A percentile compares a stretch with the other conserved stretches of the same genome.
phyloP scores from a whole-genome alignment of 169 alveolate species.

The Eimeria maxima region DNA sequence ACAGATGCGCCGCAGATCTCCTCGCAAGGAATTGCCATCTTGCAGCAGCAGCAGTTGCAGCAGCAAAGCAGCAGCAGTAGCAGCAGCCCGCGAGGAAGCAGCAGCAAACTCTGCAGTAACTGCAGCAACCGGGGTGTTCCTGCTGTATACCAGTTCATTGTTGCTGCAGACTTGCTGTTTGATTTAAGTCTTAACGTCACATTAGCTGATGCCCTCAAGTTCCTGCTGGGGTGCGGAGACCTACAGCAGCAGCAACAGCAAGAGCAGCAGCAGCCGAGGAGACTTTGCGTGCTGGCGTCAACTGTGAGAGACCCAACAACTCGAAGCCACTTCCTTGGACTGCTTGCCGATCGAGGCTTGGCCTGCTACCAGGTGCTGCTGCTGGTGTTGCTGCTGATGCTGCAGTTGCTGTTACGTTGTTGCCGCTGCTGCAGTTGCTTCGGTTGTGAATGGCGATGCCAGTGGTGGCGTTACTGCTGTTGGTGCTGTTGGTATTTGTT shows the following conservation, averaged over 20 bases:
- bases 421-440: not conserved
- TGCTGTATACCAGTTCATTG: conserved; percentile 4
- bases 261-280: not conserved
- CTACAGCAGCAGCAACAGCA: not conserved
- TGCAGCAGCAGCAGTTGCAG: not conserved
- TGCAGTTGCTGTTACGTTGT: no score
- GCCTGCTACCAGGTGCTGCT: conserved; percentile 21
- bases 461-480: not conserved
- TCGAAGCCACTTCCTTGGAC: conserved; percentile 17
- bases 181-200: not conserved
- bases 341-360: not conserved
- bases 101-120: no score
- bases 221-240: not conserved
- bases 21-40: not conserved
- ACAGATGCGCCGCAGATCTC: not conserved
- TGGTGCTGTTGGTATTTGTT: not conserved
- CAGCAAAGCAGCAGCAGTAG: not conserved
- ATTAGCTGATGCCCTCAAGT: conserved; percentile 8
- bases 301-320: conserved; percentile 25
- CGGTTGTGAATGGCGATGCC: not conserved
- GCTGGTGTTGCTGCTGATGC: not conserved
- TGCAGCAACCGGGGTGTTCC: not conserved
- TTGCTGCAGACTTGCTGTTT: conserved; percentile 27
- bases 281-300: conserved; percentile 17
- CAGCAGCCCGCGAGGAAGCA: no score